Conservation (phyloP, 345 rosid species). For the Corymbia maculata region DNA sequence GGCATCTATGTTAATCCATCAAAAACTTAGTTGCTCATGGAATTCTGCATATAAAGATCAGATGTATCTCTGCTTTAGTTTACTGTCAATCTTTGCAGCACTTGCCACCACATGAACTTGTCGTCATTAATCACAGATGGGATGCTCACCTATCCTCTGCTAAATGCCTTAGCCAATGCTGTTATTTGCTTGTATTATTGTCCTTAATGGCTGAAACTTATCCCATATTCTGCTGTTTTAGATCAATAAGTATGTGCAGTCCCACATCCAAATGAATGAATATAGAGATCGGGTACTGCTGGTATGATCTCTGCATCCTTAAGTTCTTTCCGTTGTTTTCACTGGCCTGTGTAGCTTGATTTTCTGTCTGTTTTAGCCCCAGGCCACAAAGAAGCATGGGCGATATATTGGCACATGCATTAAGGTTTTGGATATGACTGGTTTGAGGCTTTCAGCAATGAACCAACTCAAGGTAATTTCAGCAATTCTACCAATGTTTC, state of each 20-base stretch:
- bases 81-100: neutral
- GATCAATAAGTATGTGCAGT: slow-evolving; percentile 87
- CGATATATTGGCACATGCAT: slow-evolving; percentile 62
- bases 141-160: neutral
- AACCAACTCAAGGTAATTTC: slow-evolving; percentile 72
- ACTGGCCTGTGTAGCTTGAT: neutral
- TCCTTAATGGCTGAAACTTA: neutral
- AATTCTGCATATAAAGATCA: neutral
- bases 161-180: neutral
- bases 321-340: neutral
- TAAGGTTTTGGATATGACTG: slow-evolving; percentile 97
- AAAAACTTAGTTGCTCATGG: neutral
- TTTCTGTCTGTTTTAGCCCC: slow-evolving; percentile 40
- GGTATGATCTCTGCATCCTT: slow-evolving; percentile 23
- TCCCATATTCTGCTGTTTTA: slow-evolving; percentile 3
- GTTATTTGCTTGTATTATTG: neutral
- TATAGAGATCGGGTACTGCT: slow-evolving; percentile 83
- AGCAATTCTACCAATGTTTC: neutral
- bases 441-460: slow-evolving; percentile 78
- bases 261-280: slow-evolving; percentile 98
- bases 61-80: neutral
- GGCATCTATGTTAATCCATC: neutral
- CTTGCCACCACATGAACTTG: neutral
- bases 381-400: slow-evolving; percentile 60
- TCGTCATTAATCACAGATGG: neutral